Base-by-base conservation (phyloP, 495 filamentous ascomycete genomes). In the Penicillium psychrofluorescens region DNA sequence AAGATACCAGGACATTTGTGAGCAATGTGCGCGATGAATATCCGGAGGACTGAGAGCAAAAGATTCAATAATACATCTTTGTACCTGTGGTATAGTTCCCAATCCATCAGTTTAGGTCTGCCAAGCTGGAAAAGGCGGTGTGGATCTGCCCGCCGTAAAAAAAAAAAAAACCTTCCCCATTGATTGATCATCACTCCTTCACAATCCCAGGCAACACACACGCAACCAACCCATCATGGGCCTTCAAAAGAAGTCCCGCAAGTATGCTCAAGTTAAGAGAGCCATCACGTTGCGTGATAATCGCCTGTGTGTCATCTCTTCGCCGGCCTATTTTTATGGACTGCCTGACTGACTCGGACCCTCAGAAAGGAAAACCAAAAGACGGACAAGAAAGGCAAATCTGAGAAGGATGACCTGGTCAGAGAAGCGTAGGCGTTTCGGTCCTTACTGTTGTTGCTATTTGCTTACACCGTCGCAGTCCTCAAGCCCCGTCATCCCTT, bases 11-110 rank as follows among this genome's bases (percentile, higher is more conserved):
- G 41, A 69, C 64, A 2, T 98, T 98, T 70, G 74, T 95, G 6
- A 92, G 88, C 51, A 97, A 96, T 61, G 74, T 95, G 15, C 70
- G 60, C 54, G 88, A 92, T 51, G 80, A 88, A 49, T 96, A 89
- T 62, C 90, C 90, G 1, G 84, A 94, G 57, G 87, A 90, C 64
- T 95, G 22, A 22, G 4, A 22, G 22, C 22, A 22, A 22, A 0
- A 6, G 4, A 6, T 22, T 6, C 22, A 22, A 22, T 22, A 22
- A 22, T 22, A 22, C 22, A 6, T 22, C 22, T 22, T 6, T 22
- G 2, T 22, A 22, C 2, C 2, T 6, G 22, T 4, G 16, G 16
- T 22, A 22, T 22, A 22, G 2, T 22, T 22, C 22, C 22, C 22
- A 22, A 22, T 22, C 22, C 22, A 22, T 16, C 16, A 1, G 4